These are phyloP conservation scores for Priceomyces medius DNA, from an alignment of 805 yeast species.

Conservation along the genomic window DNA sequence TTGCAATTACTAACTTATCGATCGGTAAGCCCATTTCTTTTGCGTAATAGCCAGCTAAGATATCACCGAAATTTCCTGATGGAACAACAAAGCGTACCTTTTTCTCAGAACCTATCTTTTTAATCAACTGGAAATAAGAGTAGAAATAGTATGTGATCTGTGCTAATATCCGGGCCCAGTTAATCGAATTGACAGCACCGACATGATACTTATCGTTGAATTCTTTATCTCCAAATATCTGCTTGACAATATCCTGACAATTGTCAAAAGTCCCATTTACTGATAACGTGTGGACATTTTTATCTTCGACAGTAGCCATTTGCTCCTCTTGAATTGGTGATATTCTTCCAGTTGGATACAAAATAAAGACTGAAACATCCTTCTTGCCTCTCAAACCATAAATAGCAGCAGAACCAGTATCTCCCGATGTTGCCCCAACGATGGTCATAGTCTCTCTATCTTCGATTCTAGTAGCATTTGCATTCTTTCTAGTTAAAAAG, in stretches of 20 bases:
- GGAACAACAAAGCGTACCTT: slow-evolving; percentile 89
- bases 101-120: slow-evolving; percentile 22
- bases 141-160: slow-evolving; percentile 96
- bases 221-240: slow-evolving; percentile 82
- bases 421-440: slow-evolving; percentile 99
- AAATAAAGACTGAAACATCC: slow-evolving; percentile 94
- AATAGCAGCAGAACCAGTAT: slow-evolving; percentile 98
- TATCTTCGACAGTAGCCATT: slow-evolving; percentile 94
- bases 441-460: slow-evolving; percentile 84
- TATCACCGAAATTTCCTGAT: slow-evolving; percentile 97
- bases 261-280: slow-evolving; percentile 97
- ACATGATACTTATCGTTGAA: slow-evolving; percentile 89
- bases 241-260: slow-evolving; percentile 95
- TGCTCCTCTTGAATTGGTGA: slow-evolving; percentile 98
- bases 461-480: slow-evolving; percentile 44
- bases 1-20: slow-evolving; percentile 84
- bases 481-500: slow-evolving; percentile 77
- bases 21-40: slow-evolving; percentile 93
- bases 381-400: slow-evolving; percentile 96
- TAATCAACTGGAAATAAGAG: slow-evolving; percentile 74
- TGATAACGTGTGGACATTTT: slow-evolving; percentile 90
- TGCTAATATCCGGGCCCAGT: slow-evolving; percentile 98
- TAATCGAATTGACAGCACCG: slow-evolving; percentile 97
- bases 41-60: slow-evolving; percentile 94
- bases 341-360: slow-evolving; percentile 96